Conservation (phyloP, 495 filamentous ascomycete species). For the Penicillium cinerascens region DNA sequence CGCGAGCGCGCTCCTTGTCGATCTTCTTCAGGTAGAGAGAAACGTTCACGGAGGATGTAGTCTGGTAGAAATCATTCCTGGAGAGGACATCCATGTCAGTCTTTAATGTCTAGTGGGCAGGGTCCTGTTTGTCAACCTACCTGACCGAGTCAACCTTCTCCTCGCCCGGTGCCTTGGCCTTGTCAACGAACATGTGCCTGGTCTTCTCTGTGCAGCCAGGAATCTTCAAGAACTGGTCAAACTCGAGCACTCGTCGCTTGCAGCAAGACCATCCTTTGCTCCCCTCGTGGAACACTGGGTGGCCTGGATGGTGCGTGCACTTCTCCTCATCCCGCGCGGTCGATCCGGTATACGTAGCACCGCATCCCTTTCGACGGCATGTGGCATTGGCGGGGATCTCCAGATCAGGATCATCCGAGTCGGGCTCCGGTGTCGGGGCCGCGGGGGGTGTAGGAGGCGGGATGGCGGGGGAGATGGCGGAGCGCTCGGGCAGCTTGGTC, state of each 20-base stretch:
- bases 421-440: slow-evolving; percentile 70
- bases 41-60: slow-evolving; percentile 75
- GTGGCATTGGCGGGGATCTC: slow-evolving; percentile 66
- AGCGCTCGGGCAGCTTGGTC: slow-evolving; percentile 26
- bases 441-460: slow-evolving; percentile 54
- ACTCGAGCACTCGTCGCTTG: slow-evolving; percentile 91
- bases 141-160: slow-evolving; percentile 64
- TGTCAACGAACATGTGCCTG: slow-evolving; percentile 83
- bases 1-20: slow-evolving; percentile 68
- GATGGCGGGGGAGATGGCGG: slow-evolving; percentile 46
- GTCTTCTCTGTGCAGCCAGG: slow-evolving; percentile 80
- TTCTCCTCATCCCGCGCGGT: slow-evolving; percentile 64
- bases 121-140: slow-evolving; percentile 39
- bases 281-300: slow-evolving; percentile 92
- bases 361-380: slow-evolving; percentile 77
- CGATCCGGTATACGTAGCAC: slow-evolving; percentile 56
- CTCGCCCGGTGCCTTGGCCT: slow-evolving; percentile 57
- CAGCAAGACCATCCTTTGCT: slow-evolving; percentile 97
- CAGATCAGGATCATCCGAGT: slow-evolving; percentile 75
- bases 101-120: background rate
- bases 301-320: slow-evolving; percentile 82
- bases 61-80: slow-evolving; percentile 95
- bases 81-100: background rate
- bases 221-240: slow-evolving; percentile 96
- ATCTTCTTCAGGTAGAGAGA: slow-evolving; percentile 98